Evolutionary conservation across 345 rosid species (phyloP), one percentile per base, ranked within the genome.

Genomic region (Gossypium ekmanianum): DNA sequence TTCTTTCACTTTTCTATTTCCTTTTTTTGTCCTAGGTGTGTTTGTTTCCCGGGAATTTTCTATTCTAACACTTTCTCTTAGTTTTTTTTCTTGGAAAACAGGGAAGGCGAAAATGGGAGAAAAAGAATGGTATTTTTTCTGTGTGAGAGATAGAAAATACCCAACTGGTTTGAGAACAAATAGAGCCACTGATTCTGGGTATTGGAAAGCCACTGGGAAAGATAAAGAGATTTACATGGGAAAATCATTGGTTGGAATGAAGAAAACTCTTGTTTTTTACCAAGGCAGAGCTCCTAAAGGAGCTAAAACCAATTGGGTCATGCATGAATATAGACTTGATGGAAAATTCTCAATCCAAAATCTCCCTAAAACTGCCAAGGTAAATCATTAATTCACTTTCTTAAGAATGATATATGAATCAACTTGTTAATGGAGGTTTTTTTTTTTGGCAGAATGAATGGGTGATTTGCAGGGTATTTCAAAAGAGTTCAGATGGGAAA

Each of bases 41-140:
- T 39, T 12, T 47, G 3, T 2, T 29, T 10, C 17, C 29, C 13
- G 65, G 24, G 3, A 34, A 34, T 34, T 34, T 47, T 47, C 13
- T 47, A 1, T 29, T 1, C 51, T 2, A 7, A 61, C 41, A 61
- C 66, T 61, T 65, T 62, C 58, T 20, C 29, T 56, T 59, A 61
- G 67, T 63, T 4, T 14, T 41, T 45, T 45, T 45, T 45, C 2
- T 11, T 11, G 50, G 64, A 20, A 47, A 71, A 74, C 14, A 94
- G 98, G 88, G 89, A 92, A 89, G 81, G 98, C 98, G 48, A 94
- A 92, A 81, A 86, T 92, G 94, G 98, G 97, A 13, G 97, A 90
- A 79, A 94, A 88, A 77, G 97, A 94, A 50, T 94, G 98, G 98
- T 92, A 94, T 67, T 92, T 94, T 74, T 94, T 94, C 91, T 92